Base-by-base conservation (phyloP, 768 basidiomycete genomes). In the Myochromella boudieri region DNA sequence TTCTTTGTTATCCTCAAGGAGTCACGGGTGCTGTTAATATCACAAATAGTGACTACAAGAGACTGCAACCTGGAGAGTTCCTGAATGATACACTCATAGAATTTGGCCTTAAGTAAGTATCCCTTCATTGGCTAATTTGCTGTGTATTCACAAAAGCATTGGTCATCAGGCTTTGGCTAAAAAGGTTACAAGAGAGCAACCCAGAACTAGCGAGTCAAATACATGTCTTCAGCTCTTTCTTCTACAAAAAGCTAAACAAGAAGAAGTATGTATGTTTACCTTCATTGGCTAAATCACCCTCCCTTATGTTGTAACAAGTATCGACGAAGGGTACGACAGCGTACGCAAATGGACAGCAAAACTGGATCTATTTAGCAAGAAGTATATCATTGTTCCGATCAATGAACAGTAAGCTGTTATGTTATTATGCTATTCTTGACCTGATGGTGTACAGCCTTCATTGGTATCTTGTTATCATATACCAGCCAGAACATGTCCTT, bases 11-110 rank as follows among this genome's bases (percentile, higher is more conserved):
- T 62, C 91, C 91, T 21, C 79, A 76, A 34, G 76, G 76, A 14
- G 75, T 78, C 3, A 76, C 80, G 12, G 88, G 90, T 6, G 85
- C 86, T 2, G 81, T 98, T 29, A 87, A 85, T 52, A 78, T 99
- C 56, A 94, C 86, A 11, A 76, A 78, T 31, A 85, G 82, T 18
- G 97, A 98, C 58, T 65, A 86, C 21, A 71, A 71, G 44, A 83
- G 95, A 8, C 64, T 97, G 25, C 68, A 80, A 41, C 84, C 85
- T 0, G 83, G 82, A 25, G 91, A 95, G 62, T 98, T 85, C 62
- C 74, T 99, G 38, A 99, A 99, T 60, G 97, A 99, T 68, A 97
- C 91, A 0, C 69, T 99, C 27, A 94, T 98, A 24, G 97, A 99
- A 61, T 97, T 95, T 56, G 95, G 92, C 3, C 74, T 99, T 26